phyloP scores from a whole-genome alignment of 805 yeast species.

The Tetrapisispora namnaoensis region DNA sequence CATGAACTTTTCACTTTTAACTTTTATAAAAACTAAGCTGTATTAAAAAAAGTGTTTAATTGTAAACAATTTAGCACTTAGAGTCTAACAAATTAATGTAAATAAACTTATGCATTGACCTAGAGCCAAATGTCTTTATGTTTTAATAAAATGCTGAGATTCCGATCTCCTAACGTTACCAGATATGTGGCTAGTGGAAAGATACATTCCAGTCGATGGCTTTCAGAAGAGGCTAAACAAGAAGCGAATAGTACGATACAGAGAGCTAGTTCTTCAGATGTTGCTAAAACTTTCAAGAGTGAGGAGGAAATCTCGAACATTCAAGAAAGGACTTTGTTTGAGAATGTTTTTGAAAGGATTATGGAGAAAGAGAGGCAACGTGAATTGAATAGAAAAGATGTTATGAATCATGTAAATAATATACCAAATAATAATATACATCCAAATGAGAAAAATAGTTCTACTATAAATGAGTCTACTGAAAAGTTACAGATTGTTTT shows the following conservation, averaged over 20 bases:
- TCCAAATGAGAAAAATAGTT: not conserved
- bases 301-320: conserved; percentile 12
- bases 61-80: too few relatives aligned
- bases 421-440: not conserved
- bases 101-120: not conserved
- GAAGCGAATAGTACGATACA: not conserved
- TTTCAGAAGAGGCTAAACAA: not conserved
- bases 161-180: not conserved
- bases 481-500: conserved; percentile 15
- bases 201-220: not conserved
- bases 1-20: too few relatives aligned
- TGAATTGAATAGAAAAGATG: conserved; percentile 1
- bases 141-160: not conserved
- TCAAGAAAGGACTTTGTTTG: conserved; percentile 21
- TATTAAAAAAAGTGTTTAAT: too few relatives aligned
- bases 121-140: not conserved
- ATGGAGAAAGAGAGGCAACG: conserved; percentile 16
- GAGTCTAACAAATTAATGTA: too few relatives aligned
- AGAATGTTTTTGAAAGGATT: conserved; percentile 18
- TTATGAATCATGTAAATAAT: not conserved
- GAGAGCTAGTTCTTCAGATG: not conserved
- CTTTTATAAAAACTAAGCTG: too few relatives aligned
- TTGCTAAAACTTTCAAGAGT: not conserved
- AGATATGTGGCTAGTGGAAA: not conserved
- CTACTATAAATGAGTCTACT: conserved; percentile 1